A percentile compares a stretch with the other conserved stretches of the same genome.
Evolutionary conservation across 768 basidiomycete genomes (phyloP).

Genomic region (Lepiota venenata): DNA sequence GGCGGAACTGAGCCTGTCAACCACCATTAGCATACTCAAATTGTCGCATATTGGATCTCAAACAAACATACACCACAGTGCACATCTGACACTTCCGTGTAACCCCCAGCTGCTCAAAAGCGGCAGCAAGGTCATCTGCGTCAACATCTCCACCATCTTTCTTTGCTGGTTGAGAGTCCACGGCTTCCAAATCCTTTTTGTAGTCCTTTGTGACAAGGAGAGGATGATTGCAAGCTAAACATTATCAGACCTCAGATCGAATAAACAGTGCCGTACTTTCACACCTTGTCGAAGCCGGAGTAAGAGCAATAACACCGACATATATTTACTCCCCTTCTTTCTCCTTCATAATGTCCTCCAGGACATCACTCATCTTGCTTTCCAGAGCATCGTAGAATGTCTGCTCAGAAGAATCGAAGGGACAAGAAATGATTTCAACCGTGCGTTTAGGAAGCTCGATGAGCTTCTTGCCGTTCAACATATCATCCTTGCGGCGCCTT

Average conservation of each 20-base stretch:
- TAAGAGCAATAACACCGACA: constrained; percentile 65
- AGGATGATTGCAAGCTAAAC: constrained; percentile 86
- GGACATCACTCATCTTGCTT: constrained; percentile 57
- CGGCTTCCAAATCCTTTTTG: constrained; percentile 68
- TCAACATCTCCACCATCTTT: constrained; percentile 53
- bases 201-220: constrained; percentile 77
- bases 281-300: constrained; percentile 88
- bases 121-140: constrained; percentile 71
- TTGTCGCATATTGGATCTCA: neutral
- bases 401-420: constrained; percentile 73
- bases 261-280: constrained; percentile 15
- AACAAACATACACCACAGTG: constrained; percentile 52
- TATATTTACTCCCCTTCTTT: constrained; percentile 61
- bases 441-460: constrained; percentile 75
- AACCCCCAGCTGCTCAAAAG: constrained; percentile 71
- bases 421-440: constrained; percentile 70
- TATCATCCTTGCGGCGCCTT: constrained; percentile 73
- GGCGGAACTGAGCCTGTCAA: constrained; percentile 31
- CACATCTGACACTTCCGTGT: constrained; percentile 78
- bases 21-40: neutral
- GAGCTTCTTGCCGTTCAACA: constrained; percentile 75
- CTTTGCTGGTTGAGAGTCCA: constrained; percentile 60
- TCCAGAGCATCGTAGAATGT: constrained; percentile 78
- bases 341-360: constrained; percentile 63
- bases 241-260: neutral